A percentile compares a stretch with the other conserved stretches of the same genome.
These are phyloP conservation scores for Botryobasidium botryosum DNA, from an alignment of 768 basidiomycete species.

Conservation along the genomic window DNA sequence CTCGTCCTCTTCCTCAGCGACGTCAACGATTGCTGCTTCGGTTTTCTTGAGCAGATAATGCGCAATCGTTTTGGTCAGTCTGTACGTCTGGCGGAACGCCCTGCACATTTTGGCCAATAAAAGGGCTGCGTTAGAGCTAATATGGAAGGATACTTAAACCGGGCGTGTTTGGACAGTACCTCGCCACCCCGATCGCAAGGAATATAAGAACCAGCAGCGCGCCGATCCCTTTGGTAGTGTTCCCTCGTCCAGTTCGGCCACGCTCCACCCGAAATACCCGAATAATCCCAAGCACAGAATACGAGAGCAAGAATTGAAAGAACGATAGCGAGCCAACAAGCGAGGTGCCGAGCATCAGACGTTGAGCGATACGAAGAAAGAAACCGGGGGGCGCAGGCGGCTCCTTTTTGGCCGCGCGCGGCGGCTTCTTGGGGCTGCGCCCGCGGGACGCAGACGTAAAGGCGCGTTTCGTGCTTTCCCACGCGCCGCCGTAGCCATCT, in stretches of 20 bases:
- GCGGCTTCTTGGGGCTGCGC: no score
- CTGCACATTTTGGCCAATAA: background rate
- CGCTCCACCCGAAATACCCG: conserved; percentile 31
- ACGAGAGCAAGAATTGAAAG: conserved; percentile 46
- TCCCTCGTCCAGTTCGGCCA: background rate
- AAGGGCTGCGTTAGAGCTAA: background rate
- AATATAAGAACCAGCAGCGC: conserved; percentile 16
- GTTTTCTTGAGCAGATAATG: background rate
- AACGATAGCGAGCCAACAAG: conserved; percentile 62
- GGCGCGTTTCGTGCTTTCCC: background rate
- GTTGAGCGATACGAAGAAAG: conserved; percentile 38
- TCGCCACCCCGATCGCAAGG: conserved; percentile 7
- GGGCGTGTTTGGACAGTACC: background rate
- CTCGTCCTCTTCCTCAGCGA: background rate
- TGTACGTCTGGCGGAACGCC: conserved; percentile 4
- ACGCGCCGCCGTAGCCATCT: background rate
- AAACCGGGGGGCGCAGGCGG: conserved; percentile 28
- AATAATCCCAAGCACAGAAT: conserved; percentile 47
- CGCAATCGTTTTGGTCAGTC: background rate
- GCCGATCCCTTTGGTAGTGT: background rate
- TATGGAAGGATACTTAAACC: background rate
- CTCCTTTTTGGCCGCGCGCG: conserved; percentile 14
- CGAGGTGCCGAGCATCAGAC: conserved; percentile 64
- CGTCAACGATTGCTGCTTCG: conserved; percentile 6
- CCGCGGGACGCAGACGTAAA: background rate